Conservation (phyloP, 1,284 basidiomycete genomes). For the Cryptococcus maquisensis region DNA sequence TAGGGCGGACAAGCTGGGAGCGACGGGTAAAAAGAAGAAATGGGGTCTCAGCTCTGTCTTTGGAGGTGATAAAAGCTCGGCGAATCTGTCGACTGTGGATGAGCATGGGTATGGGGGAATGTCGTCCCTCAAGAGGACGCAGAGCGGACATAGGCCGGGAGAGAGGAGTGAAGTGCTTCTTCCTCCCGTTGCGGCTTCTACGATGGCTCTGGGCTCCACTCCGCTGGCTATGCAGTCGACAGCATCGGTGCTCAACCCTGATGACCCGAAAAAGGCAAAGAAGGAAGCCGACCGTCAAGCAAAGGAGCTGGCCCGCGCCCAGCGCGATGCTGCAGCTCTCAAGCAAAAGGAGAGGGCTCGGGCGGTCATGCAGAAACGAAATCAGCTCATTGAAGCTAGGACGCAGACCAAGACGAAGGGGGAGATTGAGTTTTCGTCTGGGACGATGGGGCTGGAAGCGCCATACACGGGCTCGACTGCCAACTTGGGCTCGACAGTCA, state of each 20-base stretch:
- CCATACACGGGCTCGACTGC: slow-evolving; percentile 2
- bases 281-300: slow-evolving; percentile 82
- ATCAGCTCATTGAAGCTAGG: slow-evolving; percentile 61
- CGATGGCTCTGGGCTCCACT: neutral
- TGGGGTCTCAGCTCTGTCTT: slow-evolving; percentile 59
- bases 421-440: slow-evolving; percentile 22
- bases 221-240: neutral
- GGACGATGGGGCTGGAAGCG: slow-evolving; percentile 2
- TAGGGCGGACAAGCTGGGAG: slow-evolving; percentile 16
- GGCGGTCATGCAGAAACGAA: slow-evolving; percentile 91
- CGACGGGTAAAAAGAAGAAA: slow-evolving; percentile 48
- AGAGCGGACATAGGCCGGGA: slow-evolving; percentile 63
- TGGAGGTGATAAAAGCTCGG: slow-evolving; percentile 63
- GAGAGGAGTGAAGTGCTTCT: slow-evolving; percentile 56
- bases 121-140: slow-evolving; percentile 73
- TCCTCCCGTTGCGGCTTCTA: slow-evolving; percentile 51
- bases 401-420: slow-evolving; percentile 38
- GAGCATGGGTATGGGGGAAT: slow-evolving; percentile 45
- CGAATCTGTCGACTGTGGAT: slow-evolving; percentile 62
- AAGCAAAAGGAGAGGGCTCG: slow-evolving; percentile 74
- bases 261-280: slow-evolving; percentile 78
- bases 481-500: neutral
- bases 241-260: neutral
- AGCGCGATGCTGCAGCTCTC: slow-evolving; percentile 69
- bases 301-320: slow-evolving; percentile 81